Conservation (phyloP, 2,329 filamentous ascomycete species). For the Hymenoscyphus linearis region DNA sequence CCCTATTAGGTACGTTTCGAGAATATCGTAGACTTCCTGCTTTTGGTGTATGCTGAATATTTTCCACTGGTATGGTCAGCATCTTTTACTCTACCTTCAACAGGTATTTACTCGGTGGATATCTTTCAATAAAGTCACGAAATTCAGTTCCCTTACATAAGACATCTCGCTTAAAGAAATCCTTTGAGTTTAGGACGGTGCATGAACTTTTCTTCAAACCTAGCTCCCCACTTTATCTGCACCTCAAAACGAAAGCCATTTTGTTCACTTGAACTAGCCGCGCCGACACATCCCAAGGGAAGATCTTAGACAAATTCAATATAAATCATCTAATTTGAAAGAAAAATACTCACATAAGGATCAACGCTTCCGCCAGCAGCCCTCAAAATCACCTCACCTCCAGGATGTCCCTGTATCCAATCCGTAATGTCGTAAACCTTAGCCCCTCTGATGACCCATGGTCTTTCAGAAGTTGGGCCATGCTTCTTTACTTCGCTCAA, state of each 20-base stretch:
- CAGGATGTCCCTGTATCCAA: slow-evolving; percentile 60
- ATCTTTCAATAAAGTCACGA: no score
- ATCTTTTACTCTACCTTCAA: not conserved
- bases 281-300: no score
- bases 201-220: no score
- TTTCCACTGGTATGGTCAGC: slow-evolving; percentile 49
- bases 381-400: slow-evolving; percentile 61
- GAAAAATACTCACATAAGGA: slow-evolving; percentile 28
- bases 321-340: not conserved
- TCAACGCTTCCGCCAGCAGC: slow-evolving; percentile 61
- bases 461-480: slow-evolving; percentile 45
- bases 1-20: slow-evolving; percentile 60
- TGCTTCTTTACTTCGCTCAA: slow-evolving; percentile 49
- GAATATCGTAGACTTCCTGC: slow-evolving; percentile 57
- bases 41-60: slow-evolving; percentile 66
- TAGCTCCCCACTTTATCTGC: no score
- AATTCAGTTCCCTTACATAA: no score
- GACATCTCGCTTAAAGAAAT: no score
- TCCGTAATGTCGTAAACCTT: slow-evolving; percentile 68
- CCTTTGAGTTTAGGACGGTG: no score
- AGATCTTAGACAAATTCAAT: not conserved
- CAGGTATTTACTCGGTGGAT: no score
- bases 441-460: slow-evolving; percentile 60
- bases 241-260: no score
- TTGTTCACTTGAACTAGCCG: no score